Evolutionary conservation across 2,329 filamentous ascomycete genomes (phyloP).

Genomic region (Fusarium devonianum): DNA sequence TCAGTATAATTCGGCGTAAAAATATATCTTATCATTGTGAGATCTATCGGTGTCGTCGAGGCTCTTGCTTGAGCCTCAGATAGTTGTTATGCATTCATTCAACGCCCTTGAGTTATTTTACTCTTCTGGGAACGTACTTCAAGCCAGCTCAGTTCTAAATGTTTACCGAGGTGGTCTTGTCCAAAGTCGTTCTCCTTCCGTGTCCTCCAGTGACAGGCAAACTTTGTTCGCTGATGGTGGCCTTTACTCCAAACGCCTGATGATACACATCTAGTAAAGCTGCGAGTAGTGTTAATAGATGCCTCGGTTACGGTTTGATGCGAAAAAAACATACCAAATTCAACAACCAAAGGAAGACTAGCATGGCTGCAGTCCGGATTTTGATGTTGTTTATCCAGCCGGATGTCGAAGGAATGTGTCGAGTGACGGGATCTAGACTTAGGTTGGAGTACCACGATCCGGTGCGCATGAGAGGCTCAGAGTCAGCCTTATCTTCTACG

Average conservation of each 20-base stretch:
- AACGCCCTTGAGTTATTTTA: no score
- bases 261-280: neutral
- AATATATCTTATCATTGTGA: no score
- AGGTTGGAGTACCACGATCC: constrained; percentile 15
- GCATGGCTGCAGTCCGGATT: constrained; percentile 24
- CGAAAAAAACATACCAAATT: constrained; percentile 22
- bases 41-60: no score
- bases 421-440: constrained; percentile 4
- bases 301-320: neutral
- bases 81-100: no score
- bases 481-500: constrained; percentile 29
- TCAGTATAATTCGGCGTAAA: no score
- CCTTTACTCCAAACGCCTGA: neutral
- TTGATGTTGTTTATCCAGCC: constrained; percentile 31
- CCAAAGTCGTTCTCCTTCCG: neutral
- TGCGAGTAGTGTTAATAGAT: neutral
- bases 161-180: neutral
- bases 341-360: constrained; percentile 29
- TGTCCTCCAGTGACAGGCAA: neutral
- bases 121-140: no score
- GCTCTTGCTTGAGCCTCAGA: no score
- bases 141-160: neutral
- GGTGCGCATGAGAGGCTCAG: constrained; percentile 22
- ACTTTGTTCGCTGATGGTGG: neutral
- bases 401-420: constrained; percentile 29